phyloP scores from a whole-genome alignment of 2,329 filamentous ascomycete species.

The Didymellaceae sp. region DNA sequence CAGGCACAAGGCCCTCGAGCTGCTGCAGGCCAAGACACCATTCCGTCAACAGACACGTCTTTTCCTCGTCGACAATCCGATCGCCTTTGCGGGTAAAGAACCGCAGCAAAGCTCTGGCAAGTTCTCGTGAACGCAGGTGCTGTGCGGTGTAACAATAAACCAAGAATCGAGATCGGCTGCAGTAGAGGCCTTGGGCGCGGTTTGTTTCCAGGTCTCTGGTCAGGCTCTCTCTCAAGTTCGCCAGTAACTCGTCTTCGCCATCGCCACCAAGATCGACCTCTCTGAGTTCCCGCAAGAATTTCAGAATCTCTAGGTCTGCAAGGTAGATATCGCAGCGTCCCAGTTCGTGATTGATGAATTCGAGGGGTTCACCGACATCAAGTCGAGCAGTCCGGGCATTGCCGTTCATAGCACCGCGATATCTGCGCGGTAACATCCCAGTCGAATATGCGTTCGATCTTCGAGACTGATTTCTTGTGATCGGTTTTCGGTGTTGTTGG shows the following conservation, averaged over 20 bases:
- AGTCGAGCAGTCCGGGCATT: neutral
- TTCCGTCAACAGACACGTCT: neutral
- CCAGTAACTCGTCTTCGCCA: neutral
- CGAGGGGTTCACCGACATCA: neutral
- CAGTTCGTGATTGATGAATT: conserved; percentile 2
- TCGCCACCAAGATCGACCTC: neutral
- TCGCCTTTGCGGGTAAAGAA: neutral
- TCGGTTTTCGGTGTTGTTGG: too few species aligned
- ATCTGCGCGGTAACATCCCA: neutral
- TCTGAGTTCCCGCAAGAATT: neutral
- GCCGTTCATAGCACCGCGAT: neutral
- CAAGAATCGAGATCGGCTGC: conserved; percentile 5
- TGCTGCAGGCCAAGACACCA: conserved; percentile 3
- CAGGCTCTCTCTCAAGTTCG: neutral
- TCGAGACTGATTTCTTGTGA: too few species aligned
- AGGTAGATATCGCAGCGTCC: neutral
- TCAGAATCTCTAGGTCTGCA: neutral
- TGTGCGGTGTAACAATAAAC: conserved; percentile 1
- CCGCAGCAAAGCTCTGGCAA: neutral
- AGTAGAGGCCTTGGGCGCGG: neutral
- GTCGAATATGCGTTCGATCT: too few species aligned
- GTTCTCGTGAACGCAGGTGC: neutral
- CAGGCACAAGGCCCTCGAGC: neutral
- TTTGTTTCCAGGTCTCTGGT: neutral
- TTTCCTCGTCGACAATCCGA: neutral